Percentiles rank a stretch among this genome's conserved stretches.
These are phyloP conservation scores for Pseudocercospora pini-densiflorae DNA, from an alignment of 2,329 filamentous ascomycete genomes.

Conservation along the genomic window DNA sequence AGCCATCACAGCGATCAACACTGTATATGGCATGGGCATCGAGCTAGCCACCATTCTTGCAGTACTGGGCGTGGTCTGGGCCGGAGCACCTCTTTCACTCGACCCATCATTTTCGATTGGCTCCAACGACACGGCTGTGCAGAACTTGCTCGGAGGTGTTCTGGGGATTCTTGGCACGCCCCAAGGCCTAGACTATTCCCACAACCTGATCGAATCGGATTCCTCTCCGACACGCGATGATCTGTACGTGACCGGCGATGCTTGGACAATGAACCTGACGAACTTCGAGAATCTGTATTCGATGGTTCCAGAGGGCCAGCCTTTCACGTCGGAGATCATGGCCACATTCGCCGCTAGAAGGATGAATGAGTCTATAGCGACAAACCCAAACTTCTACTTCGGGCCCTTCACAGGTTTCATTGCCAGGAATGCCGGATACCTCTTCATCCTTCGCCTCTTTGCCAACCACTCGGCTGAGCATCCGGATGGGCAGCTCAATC, in stretches of 20 bases:
- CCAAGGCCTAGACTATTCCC: constrained; percentile 49
- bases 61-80: constrained; percentile 34
- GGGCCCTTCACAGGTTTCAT: constrained; percentile 33
- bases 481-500: constrained; percentile 26
- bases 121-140: constrained; percentile 27
- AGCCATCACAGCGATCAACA: background rate
- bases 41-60: constrained; percentile 35
- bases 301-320: constrained; percentile 13
- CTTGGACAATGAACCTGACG: constrained; percentile 55
- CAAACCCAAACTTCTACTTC: constrained; percentile 34
- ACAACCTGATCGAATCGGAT: constrained; percentile 61
- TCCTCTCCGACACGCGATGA: constrained; percentile 58
- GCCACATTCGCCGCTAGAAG: background rate
- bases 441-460: constrained; percentile 30
- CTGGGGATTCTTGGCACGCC: constrained; percentile 32
- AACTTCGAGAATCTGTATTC: constrained; percentile 55
- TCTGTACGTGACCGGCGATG: constrained; percentile 54
- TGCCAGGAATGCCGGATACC: constrained; percentile 28
- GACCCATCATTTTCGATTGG: constrained; percentile 36
- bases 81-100: constrained; percentile 46
- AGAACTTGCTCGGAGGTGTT: constrained; percentile 45
- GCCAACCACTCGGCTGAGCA: constrained; percentile 35
- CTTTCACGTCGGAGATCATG: background rate
- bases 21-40: constrained; percentile 35
- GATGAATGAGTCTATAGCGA: constrained; percentile 21